These are phyloP conservation scores for Malus hybrid DNA, from an alignment of 331 rosid genomes.

Conservation along the genomic window DNA sequence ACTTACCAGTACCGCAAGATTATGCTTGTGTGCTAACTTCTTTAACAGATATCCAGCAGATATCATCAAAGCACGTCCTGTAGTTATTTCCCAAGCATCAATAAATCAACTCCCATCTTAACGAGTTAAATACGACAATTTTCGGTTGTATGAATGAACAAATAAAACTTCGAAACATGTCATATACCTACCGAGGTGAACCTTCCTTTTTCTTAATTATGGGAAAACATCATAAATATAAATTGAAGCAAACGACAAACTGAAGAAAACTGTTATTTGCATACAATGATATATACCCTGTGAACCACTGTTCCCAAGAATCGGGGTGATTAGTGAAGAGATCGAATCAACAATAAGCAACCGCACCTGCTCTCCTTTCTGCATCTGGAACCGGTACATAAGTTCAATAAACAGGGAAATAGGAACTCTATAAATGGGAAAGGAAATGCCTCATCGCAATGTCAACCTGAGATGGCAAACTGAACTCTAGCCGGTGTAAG, in stretches of 20 bases:
- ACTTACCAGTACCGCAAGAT: slow-evolving; percentile 66
- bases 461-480: slow-evolving; percentile 59
- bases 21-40: slow-evolving; percentile 73
- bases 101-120: slow-evolving; percentile 1
- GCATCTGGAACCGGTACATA: slow-evolving; percentile 29
- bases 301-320: slow-evolving; percentile 73
- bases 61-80: slow-evolving; percentile 82
- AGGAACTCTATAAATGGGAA: neutral
- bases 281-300: slow-evolving; percentile 53
- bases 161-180: neutral
- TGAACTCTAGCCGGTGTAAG: slow-evolving; percentile 57
- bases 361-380: slow-evolving; percentile 40
- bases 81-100: slow-evolving; percentile 21
- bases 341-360: slow-evolving; percentile 76
- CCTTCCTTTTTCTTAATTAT: neutral
- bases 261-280: neutral
- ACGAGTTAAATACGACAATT: neutral
- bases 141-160: neutral
- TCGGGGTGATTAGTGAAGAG: slow-evolving; percentile 73
- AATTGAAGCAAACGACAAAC: neutral
- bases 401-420: slow-evolving; percentile 12
- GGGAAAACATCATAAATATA: neutral
- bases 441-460: slow-evolving; percentile 2
- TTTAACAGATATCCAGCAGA: slow-evolving; percentile 77
- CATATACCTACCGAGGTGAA: neutral